Conservation (phyloP, 768 basidiomycete genomes). For the Rhizopogon salebrosus region DNA sequence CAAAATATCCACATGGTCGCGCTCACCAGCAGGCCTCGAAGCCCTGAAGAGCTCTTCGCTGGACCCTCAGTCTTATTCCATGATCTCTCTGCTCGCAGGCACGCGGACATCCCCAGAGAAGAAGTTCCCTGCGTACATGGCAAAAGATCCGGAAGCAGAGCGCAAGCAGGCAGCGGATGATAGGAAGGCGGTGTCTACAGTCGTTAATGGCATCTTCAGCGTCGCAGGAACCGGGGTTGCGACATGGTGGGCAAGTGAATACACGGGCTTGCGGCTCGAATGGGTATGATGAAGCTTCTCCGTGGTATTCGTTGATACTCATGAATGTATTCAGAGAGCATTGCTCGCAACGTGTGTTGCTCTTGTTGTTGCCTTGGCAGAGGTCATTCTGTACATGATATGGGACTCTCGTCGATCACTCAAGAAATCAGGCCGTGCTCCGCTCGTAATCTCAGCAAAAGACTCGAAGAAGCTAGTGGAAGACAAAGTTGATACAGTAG, state of each 20-base stretch:
- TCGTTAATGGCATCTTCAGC: slow-evolving; percentile 70
- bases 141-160: slow-evolving; percentile 42
- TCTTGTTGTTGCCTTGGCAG: slow-evolving; percentile 64
- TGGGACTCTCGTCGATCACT: slow-evolving; percentile 52
- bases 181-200: slow-evolving; percentile 58
- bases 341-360: slow-evolving; percentile 58
- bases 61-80: slow-evolving; percentile 52
- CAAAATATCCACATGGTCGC: slow-evolving; percentile 64
- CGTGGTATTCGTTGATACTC: slow-evolving; percentile 1
- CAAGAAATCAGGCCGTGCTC: slow-evolving; percentile 5
- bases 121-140: slow-evolving; percentile 50
- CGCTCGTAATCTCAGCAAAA: background rate
- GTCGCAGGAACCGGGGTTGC: slow-evolving; percentile 62
- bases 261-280: slow-evolving; percentile 62
- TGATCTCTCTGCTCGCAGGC: slow-evolving; percentile 75
- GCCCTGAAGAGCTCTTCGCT: slow-evolving; percentile 39
- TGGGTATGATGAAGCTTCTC: slow-evolving; percentile 49
- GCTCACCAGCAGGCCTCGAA: slow-evolving; percentile 40
- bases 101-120: slow-evolving; percentile 74
- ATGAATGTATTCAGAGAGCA: slow-evolving; percentile 38
- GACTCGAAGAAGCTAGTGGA: slow-evolving; percentile 7
- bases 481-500: slow-evolving; percentile 4
- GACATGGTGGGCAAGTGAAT: slow-evolving; percentile 68
- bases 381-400: slow-evolving; percentile 66
- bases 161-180: slow-evolving; percentile 46